Conservation (phyloP, 1,139 yeast species). For the Taphrina sp. region DNA sequence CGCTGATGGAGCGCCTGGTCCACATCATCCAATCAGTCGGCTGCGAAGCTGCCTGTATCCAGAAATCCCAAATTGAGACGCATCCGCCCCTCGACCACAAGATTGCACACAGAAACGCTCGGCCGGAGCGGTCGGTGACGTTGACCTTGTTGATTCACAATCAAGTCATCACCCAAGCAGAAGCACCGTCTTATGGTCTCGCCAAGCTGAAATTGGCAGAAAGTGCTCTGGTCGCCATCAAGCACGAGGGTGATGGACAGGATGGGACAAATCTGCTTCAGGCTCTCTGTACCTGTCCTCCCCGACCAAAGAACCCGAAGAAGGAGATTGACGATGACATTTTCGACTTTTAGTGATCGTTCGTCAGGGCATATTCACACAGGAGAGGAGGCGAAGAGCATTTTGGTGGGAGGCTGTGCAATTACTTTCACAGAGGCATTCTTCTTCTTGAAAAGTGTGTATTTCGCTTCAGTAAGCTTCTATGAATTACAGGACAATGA, state of each 20-base stretch:
- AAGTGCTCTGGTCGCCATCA: not conserved
- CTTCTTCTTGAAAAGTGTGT: too few relatives aligned
- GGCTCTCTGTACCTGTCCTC: not conserved
- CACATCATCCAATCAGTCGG: not conserved
- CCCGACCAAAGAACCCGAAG: not conserved
- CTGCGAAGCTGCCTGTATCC: not conserved
- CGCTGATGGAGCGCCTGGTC: slow-evolving; percentile 1
- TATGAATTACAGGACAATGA: too few relatives aligned
- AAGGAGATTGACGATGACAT: not conserved
- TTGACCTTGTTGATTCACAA: slow-evolving; percentile 2
- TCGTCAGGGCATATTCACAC: too few relatives aligned
- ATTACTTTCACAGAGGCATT: too few relatives aligned
- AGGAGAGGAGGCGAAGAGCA: too few relatives aligned
- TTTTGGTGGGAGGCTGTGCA: too few relatives aligned
- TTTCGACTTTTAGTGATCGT: not conserved
- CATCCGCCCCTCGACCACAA: slow-evolving; percentile 7
- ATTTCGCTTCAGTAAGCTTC: too few relatives aligned
- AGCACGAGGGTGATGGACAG: not conserved
- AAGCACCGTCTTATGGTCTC: not conserved
- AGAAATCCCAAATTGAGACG: not conserved
- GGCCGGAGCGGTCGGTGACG: not conserved
- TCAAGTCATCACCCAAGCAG: not conserved
- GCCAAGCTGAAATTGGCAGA: slow-evolving; percentile 15
- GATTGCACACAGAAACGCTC: not conserved
- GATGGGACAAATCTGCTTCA: not conserved